Conservation (phyloP, 1,139 yeast genomes). For the Candida anutae region DNA sequence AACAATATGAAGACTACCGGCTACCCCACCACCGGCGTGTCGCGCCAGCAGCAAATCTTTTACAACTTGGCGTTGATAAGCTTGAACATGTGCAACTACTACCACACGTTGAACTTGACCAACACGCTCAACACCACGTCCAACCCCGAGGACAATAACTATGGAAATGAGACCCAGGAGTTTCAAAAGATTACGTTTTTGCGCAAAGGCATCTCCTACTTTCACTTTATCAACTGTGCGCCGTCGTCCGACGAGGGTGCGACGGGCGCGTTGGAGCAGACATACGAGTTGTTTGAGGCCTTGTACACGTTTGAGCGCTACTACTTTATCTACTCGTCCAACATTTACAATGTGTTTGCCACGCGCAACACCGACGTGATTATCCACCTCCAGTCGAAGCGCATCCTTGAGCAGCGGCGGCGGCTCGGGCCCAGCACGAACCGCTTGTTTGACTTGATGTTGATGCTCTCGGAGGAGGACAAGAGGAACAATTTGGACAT, state of each 20-base stretch:
- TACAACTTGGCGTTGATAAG: constrained; percentile 28
- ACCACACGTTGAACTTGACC: constrained; percentile 21
- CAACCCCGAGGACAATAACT: constrained; percentile 9
- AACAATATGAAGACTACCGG: constrained; percentile 6
- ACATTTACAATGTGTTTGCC: constrained; percentile 13
- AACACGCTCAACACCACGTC: constrained; percentile 11
- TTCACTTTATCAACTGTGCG: constrained; percentile 24
- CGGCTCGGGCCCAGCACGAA: constrained; percentile 6
- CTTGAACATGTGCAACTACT: constrained; percentile 28
- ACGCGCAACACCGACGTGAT: constrained; percentile 15
- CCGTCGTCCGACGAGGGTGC: constrained; percentile 13
- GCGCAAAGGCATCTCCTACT: constrained; percentile 29
- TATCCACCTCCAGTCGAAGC: constrained; percentile 7
- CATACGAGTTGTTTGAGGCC: constrained; percentile 29
- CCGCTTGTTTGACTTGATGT: constrained; percentile 8
- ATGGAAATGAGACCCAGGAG: constrained; percentile 15
- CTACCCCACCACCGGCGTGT: constrained; percentile 8
- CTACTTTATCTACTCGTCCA: constrained; percentile 24
- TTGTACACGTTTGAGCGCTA: constrained; percentile 28
- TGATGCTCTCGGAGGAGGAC: constrained; percentile 10
- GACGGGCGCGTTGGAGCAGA: constrained; percentile 13
- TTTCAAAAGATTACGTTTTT: constrained; percentile 29
- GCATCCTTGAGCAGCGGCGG: constrained; percentile 4
- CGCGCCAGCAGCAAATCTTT: constrained; percentile 22
- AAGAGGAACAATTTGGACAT: constrained; percentile 5